phyloP scores from a whole-genome alignment of 768 basidiomycete species.

The Coprinellus aureogranulatus region DNA sequence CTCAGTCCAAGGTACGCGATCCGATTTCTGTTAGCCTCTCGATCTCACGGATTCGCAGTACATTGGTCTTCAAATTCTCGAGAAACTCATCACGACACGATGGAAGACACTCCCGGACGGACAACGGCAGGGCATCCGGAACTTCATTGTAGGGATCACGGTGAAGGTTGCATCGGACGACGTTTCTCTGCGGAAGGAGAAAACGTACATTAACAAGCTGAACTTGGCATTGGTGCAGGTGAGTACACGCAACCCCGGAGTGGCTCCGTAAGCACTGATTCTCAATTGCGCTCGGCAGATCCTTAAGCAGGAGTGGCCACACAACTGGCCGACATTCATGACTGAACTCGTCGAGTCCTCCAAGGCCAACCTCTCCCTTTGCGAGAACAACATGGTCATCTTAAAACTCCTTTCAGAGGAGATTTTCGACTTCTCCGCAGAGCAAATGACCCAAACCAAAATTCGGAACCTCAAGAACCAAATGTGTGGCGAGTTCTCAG shows the following conservation, averaged over 20 bases:
- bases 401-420: slow-evolving; percentile 96
- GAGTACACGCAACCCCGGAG: slow-evolving; percentile 21
- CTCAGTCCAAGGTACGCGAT: slow-evolving; percentile 73
- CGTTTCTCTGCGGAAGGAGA: slow-evolving; percentile 82
- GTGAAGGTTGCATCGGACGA: slow-evolving; percentile 95
- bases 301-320: slow-evolving; percentile 99
- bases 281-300: slow-evolving; percentile 55
- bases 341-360: slow-evolving; percentile 96
- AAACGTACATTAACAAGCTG: slow-evolving; percentile 92
- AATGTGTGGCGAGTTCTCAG: slow-evolving; percentile 95
- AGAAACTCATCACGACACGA: slow-evolving; percentile 89
- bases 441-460: slow-evolving; percentile 97
- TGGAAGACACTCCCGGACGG: slow-evolving; percentile 96
- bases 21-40: slow-evolving; percentile 4
- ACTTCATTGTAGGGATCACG: slow-evolving; percentile 91
- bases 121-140: slow-evolving; percentile 94
- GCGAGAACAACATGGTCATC: slow-evolving; percentile 99
- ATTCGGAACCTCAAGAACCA: slow-evolving; percentile 97
- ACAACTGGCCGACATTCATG: slow-evolving; percentile 98
- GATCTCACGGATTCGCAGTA: slow-evolving; percentile 54
- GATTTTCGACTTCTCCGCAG: slow-evolving; percentile 97
- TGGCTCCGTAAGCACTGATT: slow-evolving; percentile 1
- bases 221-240: slow-evolving; percentile 96
- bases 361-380: slow-evolving; percentile 91
- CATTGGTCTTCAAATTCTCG: slow-evolving; percentile 94